Base-by-base conservation (phyloP, 2,329 filamentous ascomycete species). In the Colletotrichum karsti region DNA sequence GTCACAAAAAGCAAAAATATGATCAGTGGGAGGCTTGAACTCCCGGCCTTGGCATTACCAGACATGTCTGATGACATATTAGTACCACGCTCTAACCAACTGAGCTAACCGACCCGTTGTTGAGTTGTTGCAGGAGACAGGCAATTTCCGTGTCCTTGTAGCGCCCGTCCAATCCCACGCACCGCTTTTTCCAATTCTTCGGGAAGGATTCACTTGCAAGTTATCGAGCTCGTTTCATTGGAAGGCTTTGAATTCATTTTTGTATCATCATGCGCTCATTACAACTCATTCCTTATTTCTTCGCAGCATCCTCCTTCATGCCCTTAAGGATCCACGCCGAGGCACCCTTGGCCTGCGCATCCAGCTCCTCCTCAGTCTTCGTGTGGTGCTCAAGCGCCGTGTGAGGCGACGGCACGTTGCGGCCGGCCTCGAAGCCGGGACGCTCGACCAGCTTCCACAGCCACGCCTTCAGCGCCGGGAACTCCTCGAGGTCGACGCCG, bases 381-480 rank as follows among this genome's bases (percentile, higher is more conserved):
- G 79, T 79, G 69, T 80, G 73, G 13, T 81, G 70, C 1, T 84
- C 79, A 61, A 91, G 78, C 24, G 92, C 89, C 73, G 85, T 90
- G 74, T 94, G 88, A 30, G 80, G 86, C 10, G 86, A 83, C 3
- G 93, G 93, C 12, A 95, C 89, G 80, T 95, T 85, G 62, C 90
- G 84, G 20, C 93, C 94, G 79, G 91, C 93, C 80, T 95, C 89
- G 18, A 95, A 87, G 2, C 85, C 93, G 0, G 91, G 90, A 1
- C 93, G 87, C 71, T 87, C 84, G 15, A 90, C 83, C 80, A 97
- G 86, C 68, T 84, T 86, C 72, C 92, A 87, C 69, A 95, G 85
- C 94, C 94, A 97, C 39, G 89, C 89, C 75, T 93, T 89, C 69
- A 97, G 77, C 54, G 87, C 78, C 3, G 93, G 93, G 79, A 95